Evolutionary conservation across 2,329 filamentous ascomycete genomes (phyloP).

Genomic region (Ilyonectria destructans): DNA sequence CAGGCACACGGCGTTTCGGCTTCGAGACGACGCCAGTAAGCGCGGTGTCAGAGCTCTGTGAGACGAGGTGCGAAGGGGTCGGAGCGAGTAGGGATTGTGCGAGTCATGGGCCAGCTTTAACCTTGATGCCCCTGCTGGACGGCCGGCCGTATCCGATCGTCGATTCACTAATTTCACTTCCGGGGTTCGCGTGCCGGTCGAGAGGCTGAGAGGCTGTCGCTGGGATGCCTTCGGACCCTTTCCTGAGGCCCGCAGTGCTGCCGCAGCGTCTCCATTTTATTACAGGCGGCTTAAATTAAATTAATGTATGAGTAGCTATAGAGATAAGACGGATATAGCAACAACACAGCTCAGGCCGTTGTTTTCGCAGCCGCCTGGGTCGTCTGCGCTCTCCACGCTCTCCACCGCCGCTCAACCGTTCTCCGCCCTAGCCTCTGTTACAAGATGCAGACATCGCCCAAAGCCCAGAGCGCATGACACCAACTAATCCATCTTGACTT

Average conservation of each 20-base stretch:
- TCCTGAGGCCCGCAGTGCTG: too few species aligned
- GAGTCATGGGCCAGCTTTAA: conserved; percentile 7
- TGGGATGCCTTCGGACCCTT: not conserved
- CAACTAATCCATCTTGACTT: not conserved
- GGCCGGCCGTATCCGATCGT: conserved; percentile 20
- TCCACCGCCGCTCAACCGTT: not conserved
- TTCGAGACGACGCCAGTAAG: conserved; percentile 35
- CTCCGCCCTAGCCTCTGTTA: not conserved
- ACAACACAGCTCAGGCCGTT: not conserved
- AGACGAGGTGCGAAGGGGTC: conserved; percentile 13
- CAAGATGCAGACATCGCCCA: not conserved
- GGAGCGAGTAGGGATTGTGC: not conserved
- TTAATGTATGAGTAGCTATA: too few species aligned
- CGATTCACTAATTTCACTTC: conserved; percentile 21
- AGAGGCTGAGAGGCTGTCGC: conserved; percentile 13
- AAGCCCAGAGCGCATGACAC: not conserved
- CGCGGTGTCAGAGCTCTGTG: conserved; percentile 39
- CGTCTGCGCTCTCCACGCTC: not conserved
- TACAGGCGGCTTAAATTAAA: not conserved
- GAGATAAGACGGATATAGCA: not conserved
- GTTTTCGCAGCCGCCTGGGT: conserved; percentile 1
- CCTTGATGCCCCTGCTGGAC: conserved; percentile 8
- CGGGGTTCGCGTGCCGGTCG: not conserved
- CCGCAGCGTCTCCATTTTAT: too few species aligned
- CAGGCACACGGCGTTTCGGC: conserved; percentile 46